phyloP scores from a whole-genome alignment of 2,329 filamentous ascomycete genomes.

The Phyllosticta citrichinensis region DNA sequence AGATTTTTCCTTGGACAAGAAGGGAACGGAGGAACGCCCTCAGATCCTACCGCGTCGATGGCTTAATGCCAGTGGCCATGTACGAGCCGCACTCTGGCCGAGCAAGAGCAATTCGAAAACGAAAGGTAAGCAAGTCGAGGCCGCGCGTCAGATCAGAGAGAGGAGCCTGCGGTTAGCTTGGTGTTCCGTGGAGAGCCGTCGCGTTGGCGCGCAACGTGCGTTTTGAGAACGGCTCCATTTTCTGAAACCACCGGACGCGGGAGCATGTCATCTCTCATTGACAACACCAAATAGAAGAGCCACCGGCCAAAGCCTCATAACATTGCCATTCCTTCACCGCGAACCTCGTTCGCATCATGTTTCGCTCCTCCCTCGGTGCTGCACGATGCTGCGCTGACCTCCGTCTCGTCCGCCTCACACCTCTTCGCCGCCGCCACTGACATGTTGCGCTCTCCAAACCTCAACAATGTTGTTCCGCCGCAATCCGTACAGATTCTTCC shows the following conservation, averaged over 20 bases:
- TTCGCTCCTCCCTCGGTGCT: conserved; percentile 19
- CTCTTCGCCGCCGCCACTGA: conserved; percentile 33
- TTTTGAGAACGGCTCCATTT: background rate
- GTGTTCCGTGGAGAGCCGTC: background rate
- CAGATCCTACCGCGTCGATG: conserved; percentile 27
- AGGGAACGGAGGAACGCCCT: conserved; percentile 23
- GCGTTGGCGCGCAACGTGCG: background rate
- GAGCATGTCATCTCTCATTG: background rate
- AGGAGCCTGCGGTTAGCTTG: background rate
- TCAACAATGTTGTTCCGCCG: conserved; percentile 24
- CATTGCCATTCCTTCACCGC: background rate
- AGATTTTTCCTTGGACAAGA: conserved; percentile 36
- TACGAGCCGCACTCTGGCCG: conserved; percentile 1
- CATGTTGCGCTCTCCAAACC: conserved; percentile 32
- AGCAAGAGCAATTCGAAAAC: background rate
- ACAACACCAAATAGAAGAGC: conserved; percentile 6
- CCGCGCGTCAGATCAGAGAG: background rate
- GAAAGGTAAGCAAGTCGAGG: background rate
- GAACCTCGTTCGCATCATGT: conserved; percentile 2
- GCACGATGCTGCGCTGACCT: conserved; percentile 19
- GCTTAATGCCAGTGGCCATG: conserved; percentile 27
- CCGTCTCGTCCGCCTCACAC: conserved; percentile 22
- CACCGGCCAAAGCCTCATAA: conserved; percentile 3
- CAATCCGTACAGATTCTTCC: background rate
- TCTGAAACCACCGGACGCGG: background rate